These are phyloP conservation scores for Phytophthora parvispora DNA, from an alignment of 352 stramenopile species.

Conservation along the genomic window DNA sequence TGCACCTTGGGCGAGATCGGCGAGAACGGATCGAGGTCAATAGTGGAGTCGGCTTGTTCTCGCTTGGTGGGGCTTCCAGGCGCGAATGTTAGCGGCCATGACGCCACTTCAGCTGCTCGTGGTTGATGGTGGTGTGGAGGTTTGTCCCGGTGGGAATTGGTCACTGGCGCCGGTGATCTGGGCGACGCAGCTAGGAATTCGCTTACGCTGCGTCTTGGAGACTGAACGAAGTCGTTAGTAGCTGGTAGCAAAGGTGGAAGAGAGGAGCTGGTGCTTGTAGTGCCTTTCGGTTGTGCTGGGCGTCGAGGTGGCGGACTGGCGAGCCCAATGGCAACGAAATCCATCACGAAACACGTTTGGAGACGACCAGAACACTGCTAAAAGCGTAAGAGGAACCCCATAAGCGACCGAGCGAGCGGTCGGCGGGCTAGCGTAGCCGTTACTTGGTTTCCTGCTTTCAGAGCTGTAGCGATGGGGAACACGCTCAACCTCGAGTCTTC, in stretches of 20 bases:
- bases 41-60: slow-evolving; percentile 1
- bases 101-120: slow-evolving; percentile 43
- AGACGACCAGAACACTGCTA: background rate
- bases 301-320: slow-evolving; percentile 29
- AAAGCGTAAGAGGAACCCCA: slow-evolving; percentile 8
- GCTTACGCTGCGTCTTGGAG: slow-evolving; percentile 12
- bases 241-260: slow-evolving; percentile 25
- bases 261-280: slow-evolving; percentile 11
- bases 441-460: slow-evolving; percentile 8
- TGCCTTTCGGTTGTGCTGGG: slow-evolving; percentile 17
- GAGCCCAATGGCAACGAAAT: slow-evolving; percentile 28
- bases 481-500: slow-evolving; percentile 39
- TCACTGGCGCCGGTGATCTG: background rate
- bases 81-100: slow-evolving; percentile 47
- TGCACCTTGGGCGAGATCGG: slow-evolving; percentile 34
- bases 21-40: slow-evolving; percentile 27
- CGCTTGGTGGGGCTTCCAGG: slow-evolving; percentile 19
- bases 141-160: slow-evolving; percentile 29
- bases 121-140: slow-evolving; percentile 8
- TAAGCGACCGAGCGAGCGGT: background rate
- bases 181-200: background rate
- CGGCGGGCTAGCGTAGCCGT: too few species aligned
- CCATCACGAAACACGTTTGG: slow-evolving; percentile 16
- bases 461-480: slow-evolving; percentile 46
- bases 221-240: slow-evolving; percentile 6